Conservation (phyloP, 2,329 filamentous ascomycete species). For the Simplicillium sp. region DNA sequence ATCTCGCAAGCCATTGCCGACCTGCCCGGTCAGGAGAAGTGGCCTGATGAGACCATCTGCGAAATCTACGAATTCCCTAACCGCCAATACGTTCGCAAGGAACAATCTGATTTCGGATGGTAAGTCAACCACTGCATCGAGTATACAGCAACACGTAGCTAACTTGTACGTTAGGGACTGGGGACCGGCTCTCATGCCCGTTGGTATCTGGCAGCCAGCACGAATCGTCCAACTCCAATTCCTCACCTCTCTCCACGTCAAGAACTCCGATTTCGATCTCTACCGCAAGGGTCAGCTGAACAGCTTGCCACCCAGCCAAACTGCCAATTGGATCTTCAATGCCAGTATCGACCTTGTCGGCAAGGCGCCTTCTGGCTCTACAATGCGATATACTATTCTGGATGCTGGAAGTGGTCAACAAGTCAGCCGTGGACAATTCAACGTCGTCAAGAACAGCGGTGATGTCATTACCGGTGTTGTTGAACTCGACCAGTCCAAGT, state of each 20-base stretch:
- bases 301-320: constrained; percentile 46
- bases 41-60: no score
- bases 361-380: constrained; percentile 27
- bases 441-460: constrained; percentile 23
- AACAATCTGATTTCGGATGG: constrained; percentile 56
- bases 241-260: constrained; percentile 24
- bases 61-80: no score
- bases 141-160: no score
- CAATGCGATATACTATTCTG: constrained; percentile 34
- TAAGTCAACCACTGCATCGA: no score
- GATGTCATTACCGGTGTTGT: constrained; percentile 38
- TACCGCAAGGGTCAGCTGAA: constrained; percentile 49
- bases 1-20: background rate
- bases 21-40: no score
- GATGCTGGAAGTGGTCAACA: constrained; percentile 27
- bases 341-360: constrained; percentile 49
- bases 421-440: constrained; percentile 8
- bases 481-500: constrained; percentile 28
- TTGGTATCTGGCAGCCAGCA: constrained; percentile 51
- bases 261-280: constrained; percentile 45
- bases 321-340: constrained; percentile 48
- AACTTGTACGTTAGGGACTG: constrained; percentile 28
- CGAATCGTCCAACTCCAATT: constrained; percentile 41
- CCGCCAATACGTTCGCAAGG: constrained; percentile 36
- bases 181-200: constrained; percentile 50